Base-by-base conservation (phyloP, 805 yeast genomes). In the Huiozyma naganishii region DNA sequence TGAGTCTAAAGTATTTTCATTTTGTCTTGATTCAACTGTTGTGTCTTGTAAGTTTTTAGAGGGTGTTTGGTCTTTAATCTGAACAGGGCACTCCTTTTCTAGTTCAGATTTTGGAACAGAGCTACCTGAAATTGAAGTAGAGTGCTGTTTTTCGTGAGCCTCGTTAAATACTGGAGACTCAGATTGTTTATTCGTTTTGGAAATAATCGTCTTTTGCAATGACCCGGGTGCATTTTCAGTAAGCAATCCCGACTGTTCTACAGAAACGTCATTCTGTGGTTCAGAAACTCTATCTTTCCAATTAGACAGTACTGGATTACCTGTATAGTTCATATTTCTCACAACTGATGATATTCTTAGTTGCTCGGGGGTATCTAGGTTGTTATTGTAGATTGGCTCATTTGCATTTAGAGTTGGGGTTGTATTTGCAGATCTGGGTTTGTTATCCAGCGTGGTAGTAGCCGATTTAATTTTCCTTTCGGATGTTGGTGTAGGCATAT, bases 331-430 rank as follows among this genome's bases (percentile, higher is more conserved):
- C 1, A 37, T 12, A 34, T 41, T 50, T 12, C 45, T 48, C 2
- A 52, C 54, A 37, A 54, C 53, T 7, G 50, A 58, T 10, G 57
- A 57, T 3, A 60, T 45, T 37, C 65, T 52, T 36, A 41, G 8
- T 30, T 45, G 42, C 4, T 40, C 41, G 9, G 32, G 8, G 11
- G 39, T 30, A 17, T 40, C 44, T 13, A 29, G 37, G 27, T 29
- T 17, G 23, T 17, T 17, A 17, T 4, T 17, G 23, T 17, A 17
- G 23, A 17, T 17, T 17, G 23, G 23, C 23, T 17, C 23, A 17
- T 17, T 17, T 17, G 23, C 23, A 17, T 17, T 17, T 17, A 17
- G 23, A 17, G 23, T 17, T 17, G 23, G 23, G 23, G 23, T 17
- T 17, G 23, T 17, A 17, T 17, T 17, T 38, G 10, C 34, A n/a